A percentile compares a stretch with the other conserved stretches of the same genome.
Conservation (phyloP, 169 alveolate genomes). For the Eimeria sp. region DNA sequence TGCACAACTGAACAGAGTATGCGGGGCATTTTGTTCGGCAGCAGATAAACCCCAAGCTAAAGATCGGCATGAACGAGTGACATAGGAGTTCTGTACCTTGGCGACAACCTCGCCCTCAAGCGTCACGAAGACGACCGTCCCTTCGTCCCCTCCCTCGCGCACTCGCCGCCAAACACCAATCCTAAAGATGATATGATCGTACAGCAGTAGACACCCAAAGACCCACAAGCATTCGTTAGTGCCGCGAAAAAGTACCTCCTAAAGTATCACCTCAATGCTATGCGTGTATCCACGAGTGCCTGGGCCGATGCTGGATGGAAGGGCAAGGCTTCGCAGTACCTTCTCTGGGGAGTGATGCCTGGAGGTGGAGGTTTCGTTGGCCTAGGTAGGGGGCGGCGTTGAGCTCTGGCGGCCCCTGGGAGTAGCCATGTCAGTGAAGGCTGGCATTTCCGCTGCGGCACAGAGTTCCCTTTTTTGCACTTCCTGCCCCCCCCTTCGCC, state of each 20-base stretch:
- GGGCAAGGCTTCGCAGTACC: constrained; percentile 4
- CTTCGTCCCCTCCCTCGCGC: constrained; percentile 31
- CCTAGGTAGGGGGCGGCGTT: constrained; percentile 71
- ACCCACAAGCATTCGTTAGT: not conserved
- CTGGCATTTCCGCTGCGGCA: not conserved
- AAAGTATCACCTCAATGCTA: too few species aligned
- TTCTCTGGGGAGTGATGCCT: constrained; percentile 61
- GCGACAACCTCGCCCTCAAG: constrained; percentile 62
- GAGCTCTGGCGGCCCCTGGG: constrained; percentile 71
- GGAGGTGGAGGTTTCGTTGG: constrained; percentile 76
- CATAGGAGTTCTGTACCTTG: constrained; percentile 34
- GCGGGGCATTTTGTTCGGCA: not conserved
- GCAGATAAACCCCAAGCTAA: constrained; percentile 13
- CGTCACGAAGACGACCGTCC: constrained; percentile 51
- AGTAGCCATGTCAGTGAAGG: constrained; percentile 79
- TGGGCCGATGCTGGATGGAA: not conserved
- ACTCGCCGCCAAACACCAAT: constrained; percentile 70
- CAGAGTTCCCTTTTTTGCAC: not conserved
- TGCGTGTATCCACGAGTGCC: not conserved
- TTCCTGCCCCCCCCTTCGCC: constrained; percentile 12
- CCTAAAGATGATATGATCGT: not conserved
- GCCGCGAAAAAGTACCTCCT: not conserved
- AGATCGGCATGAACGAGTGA: not conserved
- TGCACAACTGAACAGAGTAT: not conserved
- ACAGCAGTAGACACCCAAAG: not conserved